Conservation (phyloP, 192 early-diverging fungal species). For the Lunasporangiospora selenospora region DNA sequence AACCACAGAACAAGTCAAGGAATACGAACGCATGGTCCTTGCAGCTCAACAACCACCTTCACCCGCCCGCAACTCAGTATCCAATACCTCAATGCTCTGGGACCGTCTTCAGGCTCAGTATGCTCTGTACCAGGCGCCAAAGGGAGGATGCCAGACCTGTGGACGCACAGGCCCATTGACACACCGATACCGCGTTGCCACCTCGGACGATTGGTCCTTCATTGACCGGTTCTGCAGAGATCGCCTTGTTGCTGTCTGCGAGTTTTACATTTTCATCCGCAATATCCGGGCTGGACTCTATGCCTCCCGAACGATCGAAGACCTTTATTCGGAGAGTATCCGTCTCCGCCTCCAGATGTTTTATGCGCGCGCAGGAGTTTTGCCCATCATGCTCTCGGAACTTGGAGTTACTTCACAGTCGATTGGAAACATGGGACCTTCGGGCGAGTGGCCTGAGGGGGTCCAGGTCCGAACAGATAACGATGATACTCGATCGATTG, state of each 20-base stretch:
- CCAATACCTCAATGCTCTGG: constrained; percentile 59
- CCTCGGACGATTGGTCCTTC: constrained; percentile 77
- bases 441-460: constrained; percentile 38
- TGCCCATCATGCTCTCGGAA: constrained; percentile 58
- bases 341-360: constrained; percentile 94
- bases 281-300: constrained; percentile 90
- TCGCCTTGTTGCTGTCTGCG: constrained; percentile 88
- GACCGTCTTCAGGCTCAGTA: constrained; percentile 54
- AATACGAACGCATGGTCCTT: constrained; percentile 42
- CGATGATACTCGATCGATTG: constrained; percentile 22
- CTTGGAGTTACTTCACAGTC: constrained; percentile 50
- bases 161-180: constrained; percentile 54
- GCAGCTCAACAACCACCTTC: constrained; percentile 51
- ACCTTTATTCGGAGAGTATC: constrained; percentile 87
- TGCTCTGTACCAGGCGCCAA: constrained; percentile 45
- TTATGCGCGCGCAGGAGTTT: constrained; percentile 64
- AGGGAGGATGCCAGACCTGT: constrained; percentile 62
- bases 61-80: constrained; percentile 58
- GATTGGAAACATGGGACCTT: constrained; percentile 33
- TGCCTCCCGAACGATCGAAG: constrained; percentile 70
- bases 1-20: constrained; percentile 56
- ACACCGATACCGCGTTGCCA: constrained; percentile 75
- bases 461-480: constrained; percentile 1
- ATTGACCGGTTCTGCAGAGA: constrained; percentile 90
- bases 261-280: constrained; percentile 95